These are phyloP conservation scores for Coemansia sp. DNA, from an alignment of 192 early-diverging fungal species.

Conservation along the genomic window DNA sequence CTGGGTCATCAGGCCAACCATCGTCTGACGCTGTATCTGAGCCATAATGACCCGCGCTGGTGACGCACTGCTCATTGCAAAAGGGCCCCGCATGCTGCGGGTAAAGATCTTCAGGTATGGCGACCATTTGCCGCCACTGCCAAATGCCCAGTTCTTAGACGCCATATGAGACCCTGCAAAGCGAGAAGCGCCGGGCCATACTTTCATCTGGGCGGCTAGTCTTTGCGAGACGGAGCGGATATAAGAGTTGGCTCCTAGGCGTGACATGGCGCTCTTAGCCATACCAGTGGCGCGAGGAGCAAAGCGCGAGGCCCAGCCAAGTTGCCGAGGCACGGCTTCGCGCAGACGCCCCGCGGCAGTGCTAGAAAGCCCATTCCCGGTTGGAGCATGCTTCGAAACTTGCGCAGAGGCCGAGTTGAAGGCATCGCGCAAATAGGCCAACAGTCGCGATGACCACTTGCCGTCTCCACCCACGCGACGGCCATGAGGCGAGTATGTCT, in stretches of 20 bases:
- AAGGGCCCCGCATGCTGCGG: constrained; percentile 17
- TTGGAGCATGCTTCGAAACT: background rate
- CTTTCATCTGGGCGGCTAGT: constrained; percentile 1
- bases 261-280: constrained; percentile 5
- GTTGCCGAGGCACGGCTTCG: constrained; percentile 17
- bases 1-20: constrained; percentile 26
- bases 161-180: constrained; percentile 2
- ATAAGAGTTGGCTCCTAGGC: constrained; percentile 2
- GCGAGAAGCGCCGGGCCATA: constrained; percentile 7
- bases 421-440: constrained; percentile 28
- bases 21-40: constrained; percentile 36
- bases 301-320: constrained; percentile 19
- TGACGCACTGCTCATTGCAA: background rate
- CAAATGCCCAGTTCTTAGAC: constrained; percentile 25
- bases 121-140: constrained; percentile 42
- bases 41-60: constrained; percentile 29
- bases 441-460: constrained; percentile 29
- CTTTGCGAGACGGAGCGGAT: constrained; percentile 9
- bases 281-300: background rate
- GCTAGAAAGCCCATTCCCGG: constrained; percentile 6
- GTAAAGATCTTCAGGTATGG: constrained; percentile 26
- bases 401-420: background rate
- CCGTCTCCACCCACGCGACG: constrained; percentile 7
- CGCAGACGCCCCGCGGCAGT: constrained; percentile 30
- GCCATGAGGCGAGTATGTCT: constrained; percentile 22